Evolutionary conservation across 23 red algal species (phyloP), one percentile per base, ranked within the genome.

Genomic region (Cyanidioschyzon merolae): DNA sequence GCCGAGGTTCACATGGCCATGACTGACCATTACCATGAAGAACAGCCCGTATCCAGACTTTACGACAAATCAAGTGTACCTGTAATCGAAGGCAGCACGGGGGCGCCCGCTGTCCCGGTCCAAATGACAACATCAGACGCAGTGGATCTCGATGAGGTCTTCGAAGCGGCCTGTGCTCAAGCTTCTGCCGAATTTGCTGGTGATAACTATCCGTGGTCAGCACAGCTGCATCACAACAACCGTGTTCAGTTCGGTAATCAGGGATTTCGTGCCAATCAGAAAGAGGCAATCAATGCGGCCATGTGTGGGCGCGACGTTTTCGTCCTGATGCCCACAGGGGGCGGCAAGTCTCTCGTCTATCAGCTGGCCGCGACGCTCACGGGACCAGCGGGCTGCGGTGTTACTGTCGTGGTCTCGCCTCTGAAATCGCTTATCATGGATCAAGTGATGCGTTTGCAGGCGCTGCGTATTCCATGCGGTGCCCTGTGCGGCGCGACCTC

Each of bases 301-400:
- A 59, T 96, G 1, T 37, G 77, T 37, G 67, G 71, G 3, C 83
- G 86, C 51, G 92, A 98, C 38, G 85, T 89, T 41, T 84, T 91
- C 59, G 88, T 79, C 1, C 51, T 98, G 1, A 58, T 91, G 82
- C 88, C 94, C 25, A 98, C 94, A 16, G 94, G 94, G 25, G 86
- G 82, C 12, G 94, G 94, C 38, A 98, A 98, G 86, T 86, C 80
- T n/a, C 83, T 98, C 1, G 77, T 88, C 37, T 96, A 88, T 40
- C 92, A 96, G 58, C 82, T 96, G 27, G 79, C 92, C 0, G 84
- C 84, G 15, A 74, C 88, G 7, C 83, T 86, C n/a, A 30, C 41
- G 68, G 63, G 29, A 32, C 12, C n/a, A 7, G 2, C n/a, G 2
- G 3, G 63, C 12, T 79, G 58, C 50, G 87, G 92, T 24, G 79